These are phyloP conservation scores for Sporothrix variecibatus DNA, from an alignment of 2,329 filamentous ascomycete species.

Conservation along the genomic window DNA sequence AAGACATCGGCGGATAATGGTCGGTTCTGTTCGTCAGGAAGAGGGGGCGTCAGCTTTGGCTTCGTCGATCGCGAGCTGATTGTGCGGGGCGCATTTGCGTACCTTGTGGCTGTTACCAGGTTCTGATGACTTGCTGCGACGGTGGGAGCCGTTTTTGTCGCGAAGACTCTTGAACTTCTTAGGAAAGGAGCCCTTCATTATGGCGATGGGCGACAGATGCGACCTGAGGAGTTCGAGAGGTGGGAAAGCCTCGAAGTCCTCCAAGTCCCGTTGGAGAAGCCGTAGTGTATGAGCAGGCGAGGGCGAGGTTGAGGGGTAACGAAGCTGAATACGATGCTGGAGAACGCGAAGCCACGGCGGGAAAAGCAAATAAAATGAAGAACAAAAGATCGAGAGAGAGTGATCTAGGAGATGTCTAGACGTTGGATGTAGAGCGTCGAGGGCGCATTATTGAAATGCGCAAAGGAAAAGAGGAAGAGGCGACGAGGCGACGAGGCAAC, in stretches of 20 bases:
- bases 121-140: slow-evolving; percentile 58
- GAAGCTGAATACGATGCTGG: background rate
- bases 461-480: background rate
- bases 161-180: slow-evolving; percentile 71
- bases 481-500: background rate
- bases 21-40: slow-evolving; percentile 44
- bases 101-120: slow-evolving; percentile 52
- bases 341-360: background rate
- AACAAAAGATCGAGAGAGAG: background rate
- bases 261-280: background rate
- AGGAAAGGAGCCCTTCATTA: slow-evolving; percentile 55
- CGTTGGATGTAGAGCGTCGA: background rate
- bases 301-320: background rate
- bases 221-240: background rate
- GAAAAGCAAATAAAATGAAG: background rate
- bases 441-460: slow-evolving; percentile 5
- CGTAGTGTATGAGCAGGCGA: background rate
- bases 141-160: slow-evolving; percentile 61
- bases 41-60: background rate
- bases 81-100: slow-evolving; percentile 22
- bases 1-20: slow-evolving; percentile 60
- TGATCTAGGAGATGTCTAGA: background rate
- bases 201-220: slow-evolving; percentile 32
- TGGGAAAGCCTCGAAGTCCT: slow-evolving; percentile 10
- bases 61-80: background rate